Conservation (phyloP, 495 filamentous ascomycete species). For the Lentithecium fluviatile region DNA sequence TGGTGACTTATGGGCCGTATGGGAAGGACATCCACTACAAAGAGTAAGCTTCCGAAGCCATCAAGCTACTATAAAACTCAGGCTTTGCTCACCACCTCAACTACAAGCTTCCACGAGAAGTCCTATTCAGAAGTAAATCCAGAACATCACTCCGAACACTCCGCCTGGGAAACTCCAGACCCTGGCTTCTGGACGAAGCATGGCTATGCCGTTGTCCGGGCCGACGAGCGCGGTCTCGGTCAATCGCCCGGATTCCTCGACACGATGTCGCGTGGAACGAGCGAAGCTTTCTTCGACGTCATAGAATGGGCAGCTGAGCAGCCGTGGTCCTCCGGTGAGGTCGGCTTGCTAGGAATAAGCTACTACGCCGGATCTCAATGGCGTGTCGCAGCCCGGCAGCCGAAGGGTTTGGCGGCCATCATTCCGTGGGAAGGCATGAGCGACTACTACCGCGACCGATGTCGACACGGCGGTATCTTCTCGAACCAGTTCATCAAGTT, state of each 20-base stretch:
- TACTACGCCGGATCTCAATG: conserved; percentile 66
- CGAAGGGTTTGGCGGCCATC: conserved; percentile 59
- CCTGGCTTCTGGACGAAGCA: conserved; percentile 62
- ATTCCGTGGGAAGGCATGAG: conserved; percentile 71
- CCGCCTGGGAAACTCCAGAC: conserved; percentile 65
- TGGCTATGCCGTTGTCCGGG: conserved; percentile 61
- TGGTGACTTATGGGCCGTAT: conserved; percentile 63
- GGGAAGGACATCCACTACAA: conserved; percentile 61
- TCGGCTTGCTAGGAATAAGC: conserved; percentile 60
- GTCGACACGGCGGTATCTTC: conserved; percentile 64
- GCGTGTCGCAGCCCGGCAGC: conserved; percentile 60
- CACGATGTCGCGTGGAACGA: conserved; percentile 59
- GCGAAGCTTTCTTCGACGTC: conserved; percentile 60
- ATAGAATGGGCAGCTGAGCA: conserved; percentile 64
- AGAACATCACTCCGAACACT: conserved; percentile 50
- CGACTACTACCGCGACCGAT: conserved; percentile 64
- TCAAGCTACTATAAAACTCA: neutral
- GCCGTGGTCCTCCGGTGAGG: conserved; percentile 60
- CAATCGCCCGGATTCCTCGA: conserved; percentile 60
- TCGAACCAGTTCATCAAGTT: conserved; percentile 62
- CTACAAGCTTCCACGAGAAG: conserved; percentile 48
- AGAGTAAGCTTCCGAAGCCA: conserved; percentile 39
- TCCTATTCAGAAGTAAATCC: conserved; percentile 51
- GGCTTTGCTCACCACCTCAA: no score
- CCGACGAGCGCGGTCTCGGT: conserved; percentile 59